These are phyloP conservation scores for Hortaea sp. DNA, from an alignment of 2,329 filamentous ascomycete genomes.

Conservation along the genomic window DNA sequence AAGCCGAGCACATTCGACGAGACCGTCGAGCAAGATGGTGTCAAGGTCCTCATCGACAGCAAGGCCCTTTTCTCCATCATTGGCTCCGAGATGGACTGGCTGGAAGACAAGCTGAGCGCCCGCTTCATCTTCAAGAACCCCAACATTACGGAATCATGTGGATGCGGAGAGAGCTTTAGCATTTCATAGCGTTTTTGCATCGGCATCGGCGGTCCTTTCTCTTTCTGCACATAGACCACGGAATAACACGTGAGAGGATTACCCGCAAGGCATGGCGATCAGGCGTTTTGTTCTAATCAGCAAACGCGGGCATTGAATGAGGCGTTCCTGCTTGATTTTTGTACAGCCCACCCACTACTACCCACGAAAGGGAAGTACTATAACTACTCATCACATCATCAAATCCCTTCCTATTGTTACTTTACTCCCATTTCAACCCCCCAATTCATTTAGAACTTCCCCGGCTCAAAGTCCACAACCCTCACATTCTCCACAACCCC, in stretches of 20 bases:
- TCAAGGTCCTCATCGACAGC: constrained; percentile 91
- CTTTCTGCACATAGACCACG: no score
- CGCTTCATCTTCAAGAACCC: constrained; percentile 93
- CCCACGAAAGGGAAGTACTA: no score
- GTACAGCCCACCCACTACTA: no score
- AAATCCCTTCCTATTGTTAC: no score
- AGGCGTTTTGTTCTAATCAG: no score
- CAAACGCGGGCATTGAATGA: no score
- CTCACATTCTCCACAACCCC: constrained; percentile 43
- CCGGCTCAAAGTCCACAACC: constrained; percentile 49
- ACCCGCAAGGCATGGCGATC: no score
- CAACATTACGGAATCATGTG: constrained; percentile 75
- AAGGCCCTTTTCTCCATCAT: constrained; percentile 98
- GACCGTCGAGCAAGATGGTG: constrained; percentile 86
- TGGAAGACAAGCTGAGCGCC: constrained; percentile 87
- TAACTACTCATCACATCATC: no score
- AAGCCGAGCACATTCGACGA: constrained; percentile 84
- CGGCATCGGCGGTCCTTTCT: no score
- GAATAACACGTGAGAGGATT: no score
- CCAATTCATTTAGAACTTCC: constrained; percentile 21
- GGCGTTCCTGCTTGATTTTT: no score
- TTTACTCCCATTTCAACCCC: no score
- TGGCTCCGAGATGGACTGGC: constrained; percentile 98
- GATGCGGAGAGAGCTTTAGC: constrained; percentile 9
- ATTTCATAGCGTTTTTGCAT: constrained; percentile 1